These are phyloP conservation scores for Xylaria castorea DNA, from an alignment of 495 filamentous ascomycete species.

Conservation along the genomic window DNA sequence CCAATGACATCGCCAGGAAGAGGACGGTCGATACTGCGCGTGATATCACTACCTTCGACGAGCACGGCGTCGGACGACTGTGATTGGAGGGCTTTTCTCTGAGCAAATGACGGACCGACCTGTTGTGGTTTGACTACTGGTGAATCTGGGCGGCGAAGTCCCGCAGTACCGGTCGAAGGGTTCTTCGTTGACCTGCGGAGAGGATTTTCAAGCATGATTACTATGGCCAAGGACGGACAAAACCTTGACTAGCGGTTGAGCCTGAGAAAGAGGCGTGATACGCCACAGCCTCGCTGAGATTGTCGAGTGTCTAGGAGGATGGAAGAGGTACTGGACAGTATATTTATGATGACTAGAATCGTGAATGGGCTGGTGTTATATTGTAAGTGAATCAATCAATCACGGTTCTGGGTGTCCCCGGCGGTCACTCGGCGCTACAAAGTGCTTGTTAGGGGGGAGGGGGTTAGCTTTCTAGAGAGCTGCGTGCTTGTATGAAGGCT, in stretches of 20 bases:
- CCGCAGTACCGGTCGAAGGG: neutral
- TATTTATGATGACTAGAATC: neutral
- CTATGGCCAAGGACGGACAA: too few relatives aligned
- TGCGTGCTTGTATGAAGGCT: neutral
- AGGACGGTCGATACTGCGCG: slow-evolving; percentile 47
- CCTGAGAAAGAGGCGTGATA: neutral
- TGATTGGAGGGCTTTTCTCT: slow-evolving; percentile 50
- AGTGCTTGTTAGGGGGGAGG: neutral
- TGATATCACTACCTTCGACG: slow-evolving; percentile 47
- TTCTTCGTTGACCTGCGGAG: neutral
- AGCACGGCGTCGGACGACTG: slow-evolving; percentile 46
- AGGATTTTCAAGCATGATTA: slow-evolving; percentile 20
- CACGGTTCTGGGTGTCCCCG: neutral
- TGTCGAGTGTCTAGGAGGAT: too few relatives aligned
- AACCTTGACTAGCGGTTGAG: neutral
- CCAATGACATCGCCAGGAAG: slow-evolving; percentile 47
- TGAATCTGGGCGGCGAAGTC: slow-evolving; percentile 5
- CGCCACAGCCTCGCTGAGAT: neutral
- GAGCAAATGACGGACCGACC: slow-evolving; percentile 42
- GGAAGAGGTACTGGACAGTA: neutral
- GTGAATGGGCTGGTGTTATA: neutral
- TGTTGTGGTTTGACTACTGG: neutral
- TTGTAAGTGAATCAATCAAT: neutral
- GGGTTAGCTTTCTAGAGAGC: neutral
- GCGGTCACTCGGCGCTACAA: neutral